phyloP scores from a whole-genome alignment of 106 monocot genomes.

The Apostasia ramifera region DNA sequence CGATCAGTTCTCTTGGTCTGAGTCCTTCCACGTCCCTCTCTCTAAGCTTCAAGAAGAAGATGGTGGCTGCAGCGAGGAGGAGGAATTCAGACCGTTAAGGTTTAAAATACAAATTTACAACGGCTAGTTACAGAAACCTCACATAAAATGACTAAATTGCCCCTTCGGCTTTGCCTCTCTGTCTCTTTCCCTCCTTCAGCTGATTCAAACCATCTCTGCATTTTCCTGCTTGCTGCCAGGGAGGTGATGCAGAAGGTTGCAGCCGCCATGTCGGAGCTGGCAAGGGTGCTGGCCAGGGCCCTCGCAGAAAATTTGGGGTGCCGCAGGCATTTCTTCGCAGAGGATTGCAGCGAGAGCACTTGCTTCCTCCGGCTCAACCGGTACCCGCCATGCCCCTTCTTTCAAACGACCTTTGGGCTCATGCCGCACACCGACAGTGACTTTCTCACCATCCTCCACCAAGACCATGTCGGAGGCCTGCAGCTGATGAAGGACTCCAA shows the following conservation, averaged over 20 bases:
- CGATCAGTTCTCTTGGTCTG: slow-evolving; percentile 86
- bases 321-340: slow-evolving; percentile 12
- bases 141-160: not conserved
- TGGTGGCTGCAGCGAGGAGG: slow-evolving; percentile 9
- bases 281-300: slow-evolving; percentile 25
- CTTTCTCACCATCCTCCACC: slow-evolving; percentile 80
- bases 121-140: not conserved
- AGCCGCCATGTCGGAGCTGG: slow-evolving; percentile 39
- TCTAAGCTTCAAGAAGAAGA: slow-evolving; percentile 28
- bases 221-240: slow-evolving; percentile 13
- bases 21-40: slow-evolving; percentile 83
- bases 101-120: slow-evolving; percentile 2
- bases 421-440: slow-evolving; percentile 91
- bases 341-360: slow-evolving; percentile 49
- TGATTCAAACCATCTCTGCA: not conserved
- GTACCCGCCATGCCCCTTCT: slow-evolving; percentile 75
- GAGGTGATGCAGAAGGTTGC: slow-evolving; percentile 55
- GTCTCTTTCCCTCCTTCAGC: not conserved
- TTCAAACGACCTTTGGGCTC: slow-evolving; percentile 47
- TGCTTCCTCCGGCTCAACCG: slow-evolving; percentile 81
- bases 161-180: not conserved
- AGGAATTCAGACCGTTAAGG: slow-evolving; percentile 53
- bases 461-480: slow-evolving; percentile 80
- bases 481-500: slow-evolving; percentile 69
- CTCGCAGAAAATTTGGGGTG: slow-evolving; percentile 55